Percentiles rank a stretch among this genome's conserved stretches.
phyloP scores from a whole-genome alignment of 164 flowering plant genomes.

The Liriodendron chinense region DNA sequence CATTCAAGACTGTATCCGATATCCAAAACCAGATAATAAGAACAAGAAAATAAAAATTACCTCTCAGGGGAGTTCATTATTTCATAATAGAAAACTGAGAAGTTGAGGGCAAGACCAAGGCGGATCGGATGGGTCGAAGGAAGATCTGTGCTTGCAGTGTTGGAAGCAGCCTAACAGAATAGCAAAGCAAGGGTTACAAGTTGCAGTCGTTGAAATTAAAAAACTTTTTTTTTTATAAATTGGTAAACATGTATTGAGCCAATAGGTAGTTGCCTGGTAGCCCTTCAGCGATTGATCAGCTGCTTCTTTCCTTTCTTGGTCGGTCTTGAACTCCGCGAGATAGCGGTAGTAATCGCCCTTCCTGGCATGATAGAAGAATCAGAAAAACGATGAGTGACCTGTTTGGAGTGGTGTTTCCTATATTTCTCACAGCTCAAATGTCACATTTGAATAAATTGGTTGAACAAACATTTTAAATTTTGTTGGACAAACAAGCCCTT shows the following conservation, averaged over 20 bases:
- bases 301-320: slow-evolving; percentile 23
- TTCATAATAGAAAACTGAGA: slow-evolving; percentile 28
- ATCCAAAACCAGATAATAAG: background rate
- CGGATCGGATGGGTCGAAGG: slow-evolving; percentile 29
- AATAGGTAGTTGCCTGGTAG: slow-evolving; percentile 13
- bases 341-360: slow-evolving; percentile 27
- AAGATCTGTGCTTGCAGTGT: slow-evolving; percentile 25
- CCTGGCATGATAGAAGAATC: slow-evolving; percentile 11
- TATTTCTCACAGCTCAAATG: background rate
- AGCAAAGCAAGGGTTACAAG: background rate
- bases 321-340: slow-evolving; percentile 25
- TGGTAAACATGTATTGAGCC: background rate
- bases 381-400: background rate
- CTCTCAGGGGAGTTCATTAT: slow-evolving; percentile 26
- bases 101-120: slow-evolving; percentile 25
- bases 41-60: background rate
- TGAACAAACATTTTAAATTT: too few relatives aligned
- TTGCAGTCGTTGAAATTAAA: background rate
- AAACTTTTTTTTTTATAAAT: too few relatives aligned
- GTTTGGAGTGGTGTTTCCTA: background rate
- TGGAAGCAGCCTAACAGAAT: slow-evolving; percentile 21
- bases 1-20: background rate
- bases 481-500: background rate
- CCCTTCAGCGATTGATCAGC: slow-evolving; percentile 25
- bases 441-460: background rate